Base-by-base conservation (phyloP, 495 filamentous ascomycete genomes). In the Penicillium simplicissimum region DNA sequence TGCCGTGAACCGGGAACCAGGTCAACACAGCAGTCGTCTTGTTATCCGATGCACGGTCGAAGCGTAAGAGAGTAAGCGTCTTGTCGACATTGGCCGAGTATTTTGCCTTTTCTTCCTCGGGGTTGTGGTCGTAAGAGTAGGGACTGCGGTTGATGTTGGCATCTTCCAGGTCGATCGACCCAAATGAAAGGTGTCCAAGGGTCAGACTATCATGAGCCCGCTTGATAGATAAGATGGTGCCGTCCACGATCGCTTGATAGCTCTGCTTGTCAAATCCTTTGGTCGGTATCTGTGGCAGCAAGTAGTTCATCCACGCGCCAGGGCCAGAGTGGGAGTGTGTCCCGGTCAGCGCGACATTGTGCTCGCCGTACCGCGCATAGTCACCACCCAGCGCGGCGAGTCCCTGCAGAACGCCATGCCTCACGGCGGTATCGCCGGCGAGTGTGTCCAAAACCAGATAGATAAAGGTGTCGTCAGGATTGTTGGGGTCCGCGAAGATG, bases 1-100 rank as follows among this genome's bases (percentile, higher is more conserved):
- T 98, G 13, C 95, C 95, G 68, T 98, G 94, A 10, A 92, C 91
- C 9, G 94, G 88, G 70, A 97, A 97, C 90, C 93, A 98, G 6
- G 91, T 96, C 52, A 98, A 68, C 3, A 95, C 80, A 36, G 90
- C 94, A 52, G 87, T 85, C 56, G 87, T 88, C 75, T 89, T 91
- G 52, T 83, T 81, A 74, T 93, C 89, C 4, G 83, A 86, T 17
- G 82, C 79, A 8, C 89, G 82, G 62, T 88, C 85, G 71, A 98
- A 96, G 57, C 87, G 88, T 15, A 98, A 77, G 42, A 97, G 74
- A 0, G 90, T 96, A 80, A 98, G 74, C 7, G 87, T 85, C 75
- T 96, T 96, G 52, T 98, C 95, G 19, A 96, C 92, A 11, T 93
- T 86, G 28, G 80, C 67, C 43, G 87, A 82, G 66, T 97, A 97